Percentiles rank a stretch among this genome's conserved stretches.
Conservation (phyloP, 73 alveolate species). For the Urostyla sp. region DNA sequence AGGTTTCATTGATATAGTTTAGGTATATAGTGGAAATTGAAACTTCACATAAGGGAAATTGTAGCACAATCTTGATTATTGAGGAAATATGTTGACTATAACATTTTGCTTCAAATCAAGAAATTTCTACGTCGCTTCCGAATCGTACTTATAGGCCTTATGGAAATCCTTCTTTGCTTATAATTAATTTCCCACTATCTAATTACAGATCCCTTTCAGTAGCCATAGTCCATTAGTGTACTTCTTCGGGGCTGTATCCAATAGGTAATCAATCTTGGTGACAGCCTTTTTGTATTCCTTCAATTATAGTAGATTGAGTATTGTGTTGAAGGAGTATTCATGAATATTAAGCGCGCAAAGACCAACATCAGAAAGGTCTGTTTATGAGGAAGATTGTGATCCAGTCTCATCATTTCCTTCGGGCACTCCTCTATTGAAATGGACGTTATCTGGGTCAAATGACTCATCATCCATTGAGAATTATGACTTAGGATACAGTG, state of each 20-base stretch:
- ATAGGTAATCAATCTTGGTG: conserved; percentile 51
- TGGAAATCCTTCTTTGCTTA: conserved; percentile 65
- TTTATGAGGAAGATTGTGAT: conserved; percentile 25
- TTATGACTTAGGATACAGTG: conserved; percentile 31
- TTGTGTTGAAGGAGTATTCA: conserved; percentile 63
- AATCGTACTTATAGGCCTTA: conserved; percentile 57
- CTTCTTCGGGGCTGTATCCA: conserved; percentile 70
- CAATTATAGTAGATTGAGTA: conserved; percentile 31
- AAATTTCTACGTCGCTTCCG: conserved; percentile 38
- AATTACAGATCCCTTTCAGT: conserved; percentile 40
- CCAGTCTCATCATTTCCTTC: conserved; percentile 10
- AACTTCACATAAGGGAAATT: conserved; percentile 58
- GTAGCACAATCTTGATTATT: conserved; percentile 60
- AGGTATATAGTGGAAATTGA: conserved; percentile 37
- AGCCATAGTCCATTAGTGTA: conserved; percentile 60
- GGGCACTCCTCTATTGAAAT: conserved; percentile 1
- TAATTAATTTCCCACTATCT: conserved; percentile 19
- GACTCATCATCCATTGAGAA: conserved; percentile 46
- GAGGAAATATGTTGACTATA: conserved; percentile 62
- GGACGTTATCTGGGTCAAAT: neutral
- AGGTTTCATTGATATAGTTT: conserved; percentile 64
- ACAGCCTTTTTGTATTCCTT: conserved; percentile 62
- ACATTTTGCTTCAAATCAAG: conserved; percentile 56
- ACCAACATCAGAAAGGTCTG: conserved; percentile 70
- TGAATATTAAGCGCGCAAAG: conserved; percentile 71